phyloP scores from a whole-genome alignment of 1,284 basidiomycete species.

The Mycena sp. region DNA sequence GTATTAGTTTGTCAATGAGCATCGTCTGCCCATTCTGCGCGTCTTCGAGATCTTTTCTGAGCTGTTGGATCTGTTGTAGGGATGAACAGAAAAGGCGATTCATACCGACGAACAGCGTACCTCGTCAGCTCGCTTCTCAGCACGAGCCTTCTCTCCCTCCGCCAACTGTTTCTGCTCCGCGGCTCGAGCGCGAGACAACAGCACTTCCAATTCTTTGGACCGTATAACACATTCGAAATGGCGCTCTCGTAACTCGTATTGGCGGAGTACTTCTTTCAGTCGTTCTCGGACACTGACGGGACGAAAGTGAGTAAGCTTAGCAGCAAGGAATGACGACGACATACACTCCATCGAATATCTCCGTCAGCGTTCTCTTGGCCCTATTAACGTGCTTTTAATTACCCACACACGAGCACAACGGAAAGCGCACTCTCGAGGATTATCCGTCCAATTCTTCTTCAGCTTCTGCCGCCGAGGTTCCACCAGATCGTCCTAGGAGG shows the following conservation, averaged over 20 bases:
- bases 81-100: constrained; percentile 23
- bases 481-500: constrained; percentile 64
- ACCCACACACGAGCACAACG: not conserved
- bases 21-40: constrained; percentile 77
- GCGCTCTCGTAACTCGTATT: constrained; percentile 86
- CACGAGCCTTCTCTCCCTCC: constrained; percentile 72
- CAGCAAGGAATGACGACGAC: constrained; percentile 39
- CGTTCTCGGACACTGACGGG: constrained; percentile 75
- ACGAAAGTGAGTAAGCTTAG: constrained; percentile 12
- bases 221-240: constrained; percentile 90
- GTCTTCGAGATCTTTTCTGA: constrained; percentile 78
- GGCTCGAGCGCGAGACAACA: constrained; percentile 82
- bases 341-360: constrained; percentile 84
- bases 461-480: constrained; percentile 71
- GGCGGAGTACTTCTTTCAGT: constrained; percentile 82
- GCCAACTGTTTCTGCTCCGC: constrained; percentile 84
- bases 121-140: constrained; percentile 78
- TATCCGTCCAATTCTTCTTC: constrained; percentile 79
- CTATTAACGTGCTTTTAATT: constrained; percentile 46
- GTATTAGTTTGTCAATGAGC: constrained; percentile 81
- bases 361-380: constrained; percentile 75
- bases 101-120: constrained; percentile 48
- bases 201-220: constrained; percentile 86
- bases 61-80: constrained; percentile 61
- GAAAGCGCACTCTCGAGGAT: constrained; percentile 71